Percentiles rank a stretch among this genome's conserved stretches.
phyloP scores from a whole-genome alignment of 2,329 filamentous ascomycete genomes.

The Ophiosphaerella herpotricha region DNA sequence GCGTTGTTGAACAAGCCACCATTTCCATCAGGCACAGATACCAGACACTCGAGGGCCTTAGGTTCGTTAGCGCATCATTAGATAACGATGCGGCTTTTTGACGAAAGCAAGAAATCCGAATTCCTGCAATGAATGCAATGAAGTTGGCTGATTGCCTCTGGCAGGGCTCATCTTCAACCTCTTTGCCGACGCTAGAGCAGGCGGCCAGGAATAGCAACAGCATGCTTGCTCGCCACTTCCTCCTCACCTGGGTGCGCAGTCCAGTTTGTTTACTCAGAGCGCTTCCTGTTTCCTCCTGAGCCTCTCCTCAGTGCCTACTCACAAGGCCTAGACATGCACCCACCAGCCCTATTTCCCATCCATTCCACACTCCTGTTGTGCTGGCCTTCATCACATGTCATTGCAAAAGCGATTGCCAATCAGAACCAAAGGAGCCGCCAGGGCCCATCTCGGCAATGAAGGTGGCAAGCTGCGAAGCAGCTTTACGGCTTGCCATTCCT shows the following conservation, averaged over 20 bases:
- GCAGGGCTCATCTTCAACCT: too few relatives aligned
- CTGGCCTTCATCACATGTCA: constrained; percentile 1
- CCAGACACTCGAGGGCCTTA: too few relatives aligned
- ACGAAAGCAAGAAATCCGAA: too few relatives aligned
- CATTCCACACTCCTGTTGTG: not conserved
- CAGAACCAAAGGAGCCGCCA: not conserved
- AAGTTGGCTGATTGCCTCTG: not conserved
- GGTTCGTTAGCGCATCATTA: too few relatives aligned
- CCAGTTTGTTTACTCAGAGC: not conserved
- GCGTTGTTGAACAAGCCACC: too few relatives aligned
- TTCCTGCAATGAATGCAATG: too few relatives aligned
- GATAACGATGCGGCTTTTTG: too few relatives aligned
- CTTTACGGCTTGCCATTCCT: not conserved
- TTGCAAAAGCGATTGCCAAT: not conserved
- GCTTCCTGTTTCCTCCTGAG: not conserved
- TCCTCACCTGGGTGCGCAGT: not conserved
- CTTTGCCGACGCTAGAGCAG: not conserved
- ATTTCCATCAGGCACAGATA: too few relatives aligned
- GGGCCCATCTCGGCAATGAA: constrained; percentile 1
- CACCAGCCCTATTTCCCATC: not conserved
- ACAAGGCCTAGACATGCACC: not conserved
- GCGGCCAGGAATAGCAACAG: not conserved
- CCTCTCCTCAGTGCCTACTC: too few relatives aligned
- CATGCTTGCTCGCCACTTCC: not conserved
- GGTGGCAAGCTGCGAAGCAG: too few relatives aligned